Conservation (phyloP, 2,329 filamentous ascomycete genomes). For the Cladosporium sp. region DNA sequence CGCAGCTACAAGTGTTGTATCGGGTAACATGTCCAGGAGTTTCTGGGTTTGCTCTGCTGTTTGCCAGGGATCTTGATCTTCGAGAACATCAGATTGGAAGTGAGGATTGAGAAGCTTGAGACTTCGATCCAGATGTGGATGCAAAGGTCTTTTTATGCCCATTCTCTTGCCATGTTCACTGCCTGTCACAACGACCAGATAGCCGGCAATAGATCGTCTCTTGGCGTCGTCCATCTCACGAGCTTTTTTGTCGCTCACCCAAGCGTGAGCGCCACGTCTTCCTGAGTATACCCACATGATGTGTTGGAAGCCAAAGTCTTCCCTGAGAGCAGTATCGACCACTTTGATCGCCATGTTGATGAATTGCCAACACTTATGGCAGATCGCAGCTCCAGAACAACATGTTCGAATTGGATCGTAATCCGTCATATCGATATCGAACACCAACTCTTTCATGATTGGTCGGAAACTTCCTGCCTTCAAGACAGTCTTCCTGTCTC, state of each 20-base stretch:
- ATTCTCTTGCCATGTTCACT: slow-evolving; percentile 81
- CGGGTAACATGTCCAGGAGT: slow-evolving; percentile 79
- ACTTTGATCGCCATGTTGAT: slow-evolving; percentile 98
- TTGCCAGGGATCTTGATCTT: slow-evolving; percentile 81
- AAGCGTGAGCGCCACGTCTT: slow-evolving; percentile 92
- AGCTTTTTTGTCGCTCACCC: slow-evolving; percentile 90
- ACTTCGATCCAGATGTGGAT: slow-evolving; percentile 84
- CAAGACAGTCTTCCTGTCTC: slow-evolving; percentile 82
- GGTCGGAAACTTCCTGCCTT: slow-evolving; percentile 81
- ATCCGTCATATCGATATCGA: slow-evolving; percentile 99
- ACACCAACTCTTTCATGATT: slow-evolving; percentile 88
- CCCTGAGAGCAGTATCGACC: slow-evolving; percentile 76
- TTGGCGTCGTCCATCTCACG: slow-evolving; percentile 80
- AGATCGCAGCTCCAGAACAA: slow-evolving; percentile 90
- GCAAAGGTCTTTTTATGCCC: slow-evolving; percentile 80
- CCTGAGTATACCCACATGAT: slow-evolving; percentile 99
- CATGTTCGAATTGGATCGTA: slow-evolving; percentile 97
- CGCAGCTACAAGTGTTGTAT: slow-evolving; percentile 70
- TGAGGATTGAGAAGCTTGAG: slow-evolving; percentile 78
- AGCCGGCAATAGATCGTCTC: slow-evolving; percentile 78
- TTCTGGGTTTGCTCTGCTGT: slow-evolving; percentile 66
- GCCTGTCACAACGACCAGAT: slow-evolving; percentile 85
- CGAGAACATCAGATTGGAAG: slow-evolving; percentile 78
- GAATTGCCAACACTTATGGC: slow-evolving; percentile 90
- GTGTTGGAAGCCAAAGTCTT: slow-evolving; percentile 95